Evolutionary conservation across 2,329 filamentous ascomycete genomes (phyloP).

Genomic region (Botrytis squamosa): DNA sequence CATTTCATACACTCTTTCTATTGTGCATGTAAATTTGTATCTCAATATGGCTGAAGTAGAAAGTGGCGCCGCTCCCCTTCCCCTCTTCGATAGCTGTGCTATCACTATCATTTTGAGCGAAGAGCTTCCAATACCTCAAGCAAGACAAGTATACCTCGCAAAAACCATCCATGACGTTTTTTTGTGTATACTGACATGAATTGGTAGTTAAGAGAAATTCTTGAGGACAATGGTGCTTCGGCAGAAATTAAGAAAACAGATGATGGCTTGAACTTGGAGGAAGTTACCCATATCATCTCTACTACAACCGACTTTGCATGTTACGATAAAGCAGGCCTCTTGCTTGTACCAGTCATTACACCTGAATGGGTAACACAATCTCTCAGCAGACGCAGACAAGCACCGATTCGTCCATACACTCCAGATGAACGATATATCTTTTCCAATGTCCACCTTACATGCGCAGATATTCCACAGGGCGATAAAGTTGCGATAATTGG

Average conservation of each 20-base stretch:
- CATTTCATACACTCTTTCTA: neutral
- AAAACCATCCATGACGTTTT: neutral
- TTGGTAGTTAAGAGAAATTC: conserved; percentile 29
- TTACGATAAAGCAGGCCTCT: conserved; percentile 70
- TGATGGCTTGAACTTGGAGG: conserved; percentile 41
- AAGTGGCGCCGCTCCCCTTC: neutral
- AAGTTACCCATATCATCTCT: conserved; percentile 66
- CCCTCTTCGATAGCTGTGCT: conserved; percentile 34
- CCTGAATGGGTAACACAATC: conserved; percentile 76
- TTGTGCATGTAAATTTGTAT: conserved; percentile 2
- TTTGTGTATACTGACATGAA: neutral
- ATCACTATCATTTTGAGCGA: conserved; percentile 35
- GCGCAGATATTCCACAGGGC: conserved; percentile 76
- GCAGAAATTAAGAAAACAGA: conserved; percentile 43
- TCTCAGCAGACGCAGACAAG: conserved; percentile 65
- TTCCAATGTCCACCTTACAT: conserved; percentile 77
- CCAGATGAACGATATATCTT: conserved; percentile 92
- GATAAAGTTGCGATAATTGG: conserved; percentile 93
- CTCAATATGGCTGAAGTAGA: conserved; percentile 24
- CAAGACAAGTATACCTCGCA: conserved; percentile 10
- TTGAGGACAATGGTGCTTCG: conserved; percentile 40
- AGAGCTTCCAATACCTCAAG: conserved; percentile 27
- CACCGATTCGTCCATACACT: conserved; percentile 79
- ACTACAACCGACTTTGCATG: conserved; percentile 89
- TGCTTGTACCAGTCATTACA: conserved; percentile 81